Evolutionary conservation across 1,139 yeast genomes (phyloP).

Genomic region (Pichia sp.): DNA sequence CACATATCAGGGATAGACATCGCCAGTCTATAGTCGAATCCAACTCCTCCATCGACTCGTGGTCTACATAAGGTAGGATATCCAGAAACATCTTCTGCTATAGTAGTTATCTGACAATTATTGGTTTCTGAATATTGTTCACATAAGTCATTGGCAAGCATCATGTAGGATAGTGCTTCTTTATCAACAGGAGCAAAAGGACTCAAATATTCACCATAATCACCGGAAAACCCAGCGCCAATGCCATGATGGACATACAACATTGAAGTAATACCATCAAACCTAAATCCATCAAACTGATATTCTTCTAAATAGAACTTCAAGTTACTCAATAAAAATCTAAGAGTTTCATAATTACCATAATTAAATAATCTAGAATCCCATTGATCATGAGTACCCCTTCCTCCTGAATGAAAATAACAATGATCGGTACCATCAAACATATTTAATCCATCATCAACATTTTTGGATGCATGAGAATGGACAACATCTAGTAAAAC

Average conservation of each 20-base stretch:
- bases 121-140: conserved; percentile 37
- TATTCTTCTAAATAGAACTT: conserved; percentile 78
- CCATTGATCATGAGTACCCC: conserved; percentile 89
- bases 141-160: conserved; percentile 78
- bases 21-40: conserved; percentile 86
- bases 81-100: conserved; percentile 96
- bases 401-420: conserved; percentile 79
- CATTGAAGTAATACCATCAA: conserved; percentile 96
- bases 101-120: conserved; percentile 48
- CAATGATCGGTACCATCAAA: conserved; percentile 96
- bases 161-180: conserved; percentile 79
- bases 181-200: conserved; percentile 69
- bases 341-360: conserved; percentile 79
- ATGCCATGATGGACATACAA: conserved; percentile 87
- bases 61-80: conserved; percentile 92
- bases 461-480: conserved; percentile 93
- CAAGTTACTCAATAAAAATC: conserved; percentile 82
- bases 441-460: conserved; percentile 84
- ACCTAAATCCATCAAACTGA: conserved; percentile 89
- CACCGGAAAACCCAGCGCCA: conserved; percentile 80
- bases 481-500: conserved; percentile 91
- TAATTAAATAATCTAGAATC: conserved; percentile 91
- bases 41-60: conserved; percentile 71
- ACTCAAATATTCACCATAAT: conserved; percentile 84
- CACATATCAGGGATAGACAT: conserved; percentile 99